phyloP scores from a whole-genome alignment of 139 green algal genomes.

The Tetradesmus obliquus region DNA sequence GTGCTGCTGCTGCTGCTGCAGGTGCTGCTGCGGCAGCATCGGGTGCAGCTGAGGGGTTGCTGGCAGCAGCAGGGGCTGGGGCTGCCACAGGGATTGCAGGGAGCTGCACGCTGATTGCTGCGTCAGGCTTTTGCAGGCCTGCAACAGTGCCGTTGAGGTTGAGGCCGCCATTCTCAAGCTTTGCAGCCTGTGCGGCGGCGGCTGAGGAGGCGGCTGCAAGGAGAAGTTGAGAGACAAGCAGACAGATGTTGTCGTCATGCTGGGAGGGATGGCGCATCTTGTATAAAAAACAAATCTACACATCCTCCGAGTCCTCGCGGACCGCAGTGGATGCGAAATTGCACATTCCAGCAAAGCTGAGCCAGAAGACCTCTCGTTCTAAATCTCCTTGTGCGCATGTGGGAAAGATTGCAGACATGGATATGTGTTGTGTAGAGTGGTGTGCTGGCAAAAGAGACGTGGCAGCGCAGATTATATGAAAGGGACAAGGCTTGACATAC shows the following conservation, averaged over 20 bases:
- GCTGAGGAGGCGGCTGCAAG: neutral
- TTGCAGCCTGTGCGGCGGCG: neutral
- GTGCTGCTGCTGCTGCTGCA: conserved; percentile 12
- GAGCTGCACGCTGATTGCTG: neutral
- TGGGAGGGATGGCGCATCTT: neutral
- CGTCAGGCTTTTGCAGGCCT: neutral
- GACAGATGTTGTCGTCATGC: neutral
- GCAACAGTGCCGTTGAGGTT: neutral
- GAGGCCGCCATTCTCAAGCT: neutral
- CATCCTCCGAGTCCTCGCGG: too few species aligned
- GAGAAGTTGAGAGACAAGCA: neutral
- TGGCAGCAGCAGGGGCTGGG: neutral
- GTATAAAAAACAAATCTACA: too few species aligned
- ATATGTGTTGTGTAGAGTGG: too few species aligned
- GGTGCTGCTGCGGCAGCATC: neutral
- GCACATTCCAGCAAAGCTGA: too few species aligned
- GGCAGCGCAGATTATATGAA: too few species aligned
- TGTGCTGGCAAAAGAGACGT: too few species aligned
- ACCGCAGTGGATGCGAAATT: too few species aligned
- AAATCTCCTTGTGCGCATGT: too few species aligned
- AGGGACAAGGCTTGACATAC: too few species aligned
- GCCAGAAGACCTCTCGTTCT: too few species aligned
- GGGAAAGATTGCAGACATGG: too few species aligned
- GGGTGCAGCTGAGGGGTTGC: neutral
- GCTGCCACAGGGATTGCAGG: neutral